Evolutionary conservation across 352 stramenopile genomes (phyloP), one percentile per base, ranked within the genome.

Genomic region (Saprolegnia parasitica): DNA sequence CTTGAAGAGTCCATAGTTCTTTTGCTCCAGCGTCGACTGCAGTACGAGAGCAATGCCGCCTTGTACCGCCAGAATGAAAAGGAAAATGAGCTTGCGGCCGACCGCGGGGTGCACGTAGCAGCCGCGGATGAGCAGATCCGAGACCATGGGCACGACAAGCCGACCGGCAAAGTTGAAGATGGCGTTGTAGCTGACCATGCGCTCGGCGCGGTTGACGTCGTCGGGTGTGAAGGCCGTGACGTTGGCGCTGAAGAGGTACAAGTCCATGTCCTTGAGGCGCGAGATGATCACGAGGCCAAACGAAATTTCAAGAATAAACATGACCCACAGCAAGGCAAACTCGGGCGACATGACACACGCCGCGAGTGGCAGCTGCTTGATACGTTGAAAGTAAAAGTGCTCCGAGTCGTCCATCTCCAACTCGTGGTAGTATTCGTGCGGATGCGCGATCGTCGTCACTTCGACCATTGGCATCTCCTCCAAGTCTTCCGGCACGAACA

Each of bases 271-370:
- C 23, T 77, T 84, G 8, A 89, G 74, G 67, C 80, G 81, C 4
- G 81, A 87, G 49, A 89, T 75, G 55, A 89, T 75, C 45, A 86
- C 82, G 39, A 86, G 72, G 9, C 81, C 78, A 50, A 84, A 87
- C 29, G 84, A 71, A 73, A 84, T 78, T 65, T 80, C 84, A 61
- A 65, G 74, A 54, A 86, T 82, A 73, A 87, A 86, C 74, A 81
- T 83, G 62, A 89, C 66, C 72, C 86, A 87, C 45, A 89, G 72
- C 72, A 82, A 81, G 58, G 81, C 71, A 72, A 79, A 87, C 56
- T 89, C 81, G 42, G 78, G 66, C 21, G 55, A 68, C 8, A 58
- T 57, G 8, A 67, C n/a, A 35, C 56, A 67, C 21, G 68, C 66
- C 8, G 57, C n/a, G 13, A 72, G 35, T 2, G 18, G 26, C 58